Percentiles rank a stretch among this genome's conserved stretches.
Conservation (phyloP, 164 flowering plant genomes). For the Liriodendron chinense region DNA sequence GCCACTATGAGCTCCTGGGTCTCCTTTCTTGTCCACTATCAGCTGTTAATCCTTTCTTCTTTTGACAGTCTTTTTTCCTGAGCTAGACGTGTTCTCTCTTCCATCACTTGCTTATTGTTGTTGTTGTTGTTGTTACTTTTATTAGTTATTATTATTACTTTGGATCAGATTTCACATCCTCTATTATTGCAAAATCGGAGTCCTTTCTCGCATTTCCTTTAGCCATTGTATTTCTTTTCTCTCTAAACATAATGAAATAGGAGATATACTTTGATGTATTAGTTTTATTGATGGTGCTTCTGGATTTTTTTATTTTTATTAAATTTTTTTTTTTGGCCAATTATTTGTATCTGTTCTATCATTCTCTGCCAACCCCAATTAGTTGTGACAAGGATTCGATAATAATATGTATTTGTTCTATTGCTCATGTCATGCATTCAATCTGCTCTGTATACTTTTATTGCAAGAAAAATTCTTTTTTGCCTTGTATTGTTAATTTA, state of each 20-base stretch:
- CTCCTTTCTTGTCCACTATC: not conserved
- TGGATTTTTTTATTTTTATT: not conserved
- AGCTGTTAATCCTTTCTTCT: not conserved
- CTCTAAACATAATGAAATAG: not conserved
- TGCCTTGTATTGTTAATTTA: not conserved
- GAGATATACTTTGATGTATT: no score
- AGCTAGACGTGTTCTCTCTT: not conserved
- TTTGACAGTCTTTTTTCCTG: not conserved
- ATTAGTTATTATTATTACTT: no score
- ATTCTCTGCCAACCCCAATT: not conserved
- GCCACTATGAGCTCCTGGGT: not conserved
- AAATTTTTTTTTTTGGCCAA: not conserved
- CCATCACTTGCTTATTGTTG: not conserved
- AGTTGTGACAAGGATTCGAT: not conserved
- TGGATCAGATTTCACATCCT: not conserved
- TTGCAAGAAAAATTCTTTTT: not conserved
- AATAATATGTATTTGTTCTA: not conserved
- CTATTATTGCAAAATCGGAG: not conserved
- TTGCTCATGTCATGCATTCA: not conserved
- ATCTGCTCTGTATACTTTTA: not conserved
- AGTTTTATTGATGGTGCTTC: not conserved
- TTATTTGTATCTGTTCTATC: not conserved
- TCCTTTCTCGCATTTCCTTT: not conserved
- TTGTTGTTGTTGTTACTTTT: not conserved
- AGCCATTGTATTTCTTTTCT: not conserved